phyloP scores from a whole-genome alignment of 2,329 filamentous ascomycete genomes.

The Emergomyces pasteurianus region DNA sequence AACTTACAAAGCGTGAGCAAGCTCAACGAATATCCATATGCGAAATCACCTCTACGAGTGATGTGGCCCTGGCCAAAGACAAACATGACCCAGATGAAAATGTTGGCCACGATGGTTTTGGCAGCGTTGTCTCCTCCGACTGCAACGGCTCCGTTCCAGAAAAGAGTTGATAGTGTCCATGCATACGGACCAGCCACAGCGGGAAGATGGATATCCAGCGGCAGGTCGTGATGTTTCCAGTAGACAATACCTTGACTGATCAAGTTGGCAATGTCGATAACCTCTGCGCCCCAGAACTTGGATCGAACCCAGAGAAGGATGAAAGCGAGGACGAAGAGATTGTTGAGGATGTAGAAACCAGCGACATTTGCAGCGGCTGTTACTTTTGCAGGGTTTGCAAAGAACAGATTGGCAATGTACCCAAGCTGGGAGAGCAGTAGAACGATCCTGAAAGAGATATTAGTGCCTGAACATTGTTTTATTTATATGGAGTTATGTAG shows the following conservation, averaged over 20 bases:
- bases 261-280: constrained; percentile 69
- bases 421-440: constrained; percentile 64
- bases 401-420: constrained; percentile 69
- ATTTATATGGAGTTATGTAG: not conserved
- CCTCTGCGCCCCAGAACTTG: constrained; percentile 62
- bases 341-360: constrained; percentile 75
- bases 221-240: constrained; percentile 62
- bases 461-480: not conserved
- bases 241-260: constrained; percentile 68
- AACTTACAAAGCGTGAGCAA: constrained; percentile 55
- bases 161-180: constrained; percentile 76
- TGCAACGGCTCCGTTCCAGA: constrained; percentile 80
- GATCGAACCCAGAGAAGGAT: constrained; percentile 70
- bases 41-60: constrained; percentile 58
- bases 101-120: constrained; percentile 70
- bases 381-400: constrained; percentile 48
- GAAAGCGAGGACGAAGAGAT: constrained; percentile 70
- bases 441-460: constrained; percentile 43
- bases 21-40: constrained; percentile 68
- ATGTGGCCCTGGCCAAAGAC: constrained; percentile 69
- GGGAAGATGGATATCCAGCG: constrained; percentile 63
- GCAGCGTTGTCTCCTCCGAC: constrained; percentile 56
- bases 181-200: constrained; percentile 66
- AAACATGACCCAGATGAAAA: constrained; percentile 77
- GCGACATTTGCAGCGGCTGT: constrained; percentile 64